Evolutionary conservation across 495 filamentous ascomycete species (phyloP).

Genomic region (Podospora pseudoanserina): DNA sequence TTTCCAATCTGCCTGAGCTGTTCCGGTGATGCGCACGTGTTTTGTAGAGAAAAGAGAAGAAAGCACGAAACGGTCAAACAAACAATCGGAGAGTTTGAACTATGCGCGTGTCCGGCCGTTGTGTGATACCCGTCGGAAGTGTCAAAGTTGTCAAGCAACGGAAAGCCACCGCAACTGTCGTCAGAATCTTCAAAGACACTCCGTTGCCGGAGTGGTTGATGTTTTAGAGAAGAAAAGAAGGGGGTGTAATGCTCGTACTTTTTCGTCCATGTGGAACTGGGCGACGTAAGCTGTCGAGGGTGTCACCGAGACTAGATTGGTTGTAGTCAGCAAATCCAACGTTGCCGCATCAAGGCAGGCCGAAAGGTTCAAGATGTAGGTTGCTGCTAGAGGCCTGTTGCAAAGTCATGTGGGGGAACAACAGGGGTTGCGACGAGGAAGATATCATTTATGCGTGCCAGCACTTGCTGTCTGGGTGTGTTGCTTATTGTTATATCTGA

Average conservation of each 20-base stretch:
- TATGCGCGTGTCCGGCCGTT: not conserved
- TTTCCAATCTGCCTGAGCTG: not conserved
- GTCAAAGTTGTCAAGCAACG: conserved; percentile 2
- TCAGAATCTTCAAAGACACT: not conserved
- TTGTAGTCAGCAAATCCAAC: no score
- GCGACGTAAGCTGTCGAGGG: no score
- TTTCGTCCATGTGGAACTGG: not conserved
- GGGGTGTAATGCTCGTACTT: not conserved
- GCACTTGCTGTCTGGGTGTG: not conserved
- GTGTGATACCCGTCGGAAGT: not conserved
- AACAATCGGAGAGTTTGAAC: not conserved
- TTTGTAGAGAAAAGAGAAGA: not conserved
- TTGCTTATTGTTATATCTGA: not conserved
- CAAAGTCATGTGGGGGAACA: no score
- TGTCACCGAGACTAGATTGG: no score
- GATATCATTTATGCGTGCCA: not conserved
- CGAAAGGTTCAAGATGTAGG: no score
- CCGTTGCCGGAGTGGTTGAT: not conserved
- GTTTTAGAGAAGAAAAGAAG: not conserved
- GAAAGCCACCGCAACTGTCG: not conserved
- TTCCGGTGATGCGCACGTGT: not conserved
- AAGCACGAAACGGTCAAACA: not conserved
- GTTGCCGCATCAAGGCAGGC: no score
- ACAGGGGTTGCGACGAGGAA: not conserved
- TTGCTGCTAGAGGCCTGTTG: no score